These are phyloP conservation scores for Spongospora subterranea DNA, from an alignment of 208 protist species.

Conservation along the genomic window DNA sequence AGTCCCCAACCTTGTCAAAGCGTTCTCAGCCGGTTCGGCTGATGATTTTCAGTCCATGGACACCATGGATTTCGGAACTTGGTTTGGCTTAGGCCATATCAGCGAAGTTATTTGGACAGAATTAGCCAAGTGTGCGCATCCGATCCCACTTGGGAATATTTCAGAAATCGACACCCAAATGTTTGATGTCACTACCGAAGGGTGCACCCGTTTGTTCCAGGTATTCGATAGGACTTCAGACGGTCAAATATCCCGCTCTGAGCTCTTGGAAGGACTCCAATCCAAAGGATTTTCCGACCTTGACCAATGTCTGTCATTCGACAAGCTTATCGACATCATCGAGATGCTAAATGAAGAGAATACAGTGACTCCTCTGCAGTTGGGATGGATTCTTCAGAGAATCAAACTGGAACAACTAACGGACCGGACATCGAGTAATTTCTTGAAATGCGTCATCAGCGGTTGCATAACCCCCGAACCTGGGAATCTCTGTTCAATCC, in stretches of 20 bases:
- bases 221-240: slow-evolving; percentile 8
- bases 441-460: background rate
- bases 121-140: background rate
- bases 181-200: slow-evolving; percentile 30
- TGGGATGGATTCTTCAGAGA: slow-evolving; percentile 28
- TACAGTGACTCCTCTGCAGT: background rate
- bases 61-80: background rate
- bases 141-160: background rate
- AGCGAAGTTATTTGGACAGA: background rate
- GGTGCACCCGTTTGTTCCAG: background rate
- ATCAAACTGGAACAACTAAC: slow-evolving; percentile 15
- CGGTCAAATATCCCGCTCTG: background rate
- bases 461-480: background rate
- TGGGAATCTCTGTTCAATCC: background rate
- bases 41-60: no score
- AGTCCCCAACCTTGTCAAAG: no score
- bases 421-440: background rate
- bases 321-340: background rate
- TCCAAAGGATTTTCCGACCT: slow-evolving; percentile 41
- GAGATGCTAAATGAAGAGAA: background rate
- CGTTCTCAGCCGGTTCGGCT: no score
- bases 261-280: slow-evolving; percentile 21
- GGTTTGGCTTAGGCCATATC: slow-evolving; percentile 2
- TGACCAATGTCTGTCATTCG: background rate
- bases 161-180: slow-evolving; percentile 18